phyloP scores from a whole-genome alignment of 1,139 yeast genomes.

The Blastobotrys niveus region DNA sequence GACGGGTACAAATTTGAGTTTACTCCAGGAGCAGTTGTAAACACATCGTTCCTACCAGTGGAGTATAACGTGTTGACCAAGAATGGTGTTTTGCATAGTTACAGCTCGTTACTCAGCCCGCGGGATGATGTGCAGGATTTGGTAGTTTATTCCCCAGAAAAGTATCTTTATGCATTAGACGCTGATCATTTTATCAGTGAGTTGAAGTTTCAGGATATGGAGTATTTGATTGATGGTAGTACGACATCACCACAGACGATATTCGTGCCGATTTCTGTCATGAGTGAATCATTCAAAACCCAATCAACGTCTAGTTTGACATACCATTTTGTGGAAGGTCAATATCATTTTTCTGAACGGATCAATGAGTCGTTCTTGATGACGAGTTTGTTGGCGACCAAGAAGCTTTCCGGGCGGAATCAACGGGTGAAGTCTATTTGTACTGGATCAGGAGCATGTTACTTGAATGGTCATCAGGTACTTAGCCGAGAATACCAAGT shows the following conservation, averaged over 20 bases:
- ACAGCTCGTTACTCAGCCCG: conserved; percentile 36
- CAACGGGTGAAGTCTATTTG: conserved; percentile 28
- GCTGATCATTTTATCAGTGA: conserved; percentile 66
- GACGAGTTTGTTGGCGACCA: conserved; percentile 35
- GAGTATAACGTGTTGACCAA: conserved; percentile 44
- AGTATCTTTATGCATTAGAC: conserved; percentile 65
- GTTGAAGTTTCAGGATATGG: conserved; percentile 55
- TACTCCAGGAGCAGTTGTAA: conserved; percentile 21
- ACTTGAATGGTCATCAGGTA: conserved; percentile 45
- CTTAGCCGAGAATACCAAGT: conserved; percentile 42
- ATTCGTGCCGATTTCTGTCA: conserved; percentile 40
- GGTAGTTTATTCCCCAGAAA: conserved; percentile 54
- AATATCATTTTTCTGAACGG: conserved; percentile 34
- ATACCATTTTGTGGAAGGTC: conserved; percentile 64
- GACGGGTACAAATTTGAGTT: conserved; percentile 17
- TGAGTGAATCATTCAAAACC: conserved; percentile 26
- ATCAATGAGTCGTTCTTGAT: conserved; percentile 14
- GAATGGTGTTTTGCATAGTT: conserved; percentile 61
- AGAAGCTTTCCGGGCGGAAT: conserved; percentile 39
- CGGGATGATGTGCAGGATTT: conserved; percentile 34
- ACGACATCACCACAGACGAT: conserved; percentile 47
- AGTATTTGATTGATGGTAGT: conserved; percentile 51
- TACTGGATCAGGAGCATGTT: conserved; percentile 33
- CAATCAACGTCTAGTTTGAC: conserved; percentile 35
- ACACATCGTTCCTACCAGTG: conserved; percentile 30